Conservation (phyloP, 257 asterid species). For the Haberlea rhodopensis region DNA sequence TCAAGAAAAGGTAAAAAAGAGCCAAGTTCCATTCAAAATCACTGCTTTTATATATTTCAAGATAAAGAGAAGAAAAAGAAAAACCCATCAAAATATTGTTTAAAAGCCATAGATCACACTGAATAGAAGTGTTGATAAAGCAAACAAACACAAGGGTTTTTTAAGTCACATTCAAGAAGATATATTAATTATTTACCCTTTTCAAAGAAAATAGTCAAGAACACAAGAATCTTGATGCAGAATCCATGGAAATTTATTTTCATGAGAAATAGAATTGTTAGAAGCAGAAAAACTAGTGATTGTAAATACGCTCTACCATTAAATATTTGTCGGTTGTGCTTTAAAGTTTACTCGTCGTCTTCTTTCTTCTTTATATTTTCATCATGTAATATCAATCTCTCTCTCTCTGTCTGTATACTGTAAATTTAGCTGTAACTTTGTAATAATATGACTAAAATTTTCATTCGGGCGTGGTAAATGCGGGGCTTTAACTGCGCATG, state of each 20-base stretch:
- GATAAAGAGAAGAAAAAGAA: not conserved
- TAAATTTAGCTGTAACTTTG: not conserved
- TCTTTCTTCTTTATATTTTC: conserved; percentile 9
- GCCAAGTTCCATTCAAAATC: too few species aligned
- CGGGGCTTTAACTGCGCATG: not conserved
- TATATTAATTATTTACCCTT: too few species aligned
- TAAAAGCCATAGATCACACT: not conserved
- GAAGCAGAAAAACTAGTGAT: conserved; percentile 35
- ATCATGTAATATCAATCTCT: too few species aligned
- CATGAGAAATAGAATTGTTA: not conserved
- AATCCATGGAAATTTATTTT: conserved; percentile 15
- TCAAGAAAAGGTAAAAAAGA: too few species aligned
- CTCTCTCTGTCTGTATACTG: too few species aligned
- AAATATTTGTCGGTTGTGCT: conserved; percentile 31
- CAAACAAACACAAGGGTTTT: too few species aligned
- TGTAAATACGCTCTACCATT: conserved; percentile 38
- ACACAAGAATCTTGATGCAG: conserved; percentile 5
- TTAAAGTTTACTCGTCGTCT: conserved; percentile 15
- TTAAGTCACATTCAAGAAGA: too few species aligned
- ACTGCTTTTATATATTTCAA: too few species aligned
- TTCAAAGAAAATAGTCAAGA: not conserved
- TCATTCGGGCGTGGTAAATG: not conserved
- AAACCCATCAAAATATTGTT: not conserved
- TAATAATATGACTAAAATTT: not conserved
- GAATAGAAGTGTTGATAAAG: not conserved